Percentiles rank a stretch among this genome's conserved stretches.
Conservation (phyloP, 371 early-diverging fungal species). For the Lichtheimia corymbifera region DNA sequence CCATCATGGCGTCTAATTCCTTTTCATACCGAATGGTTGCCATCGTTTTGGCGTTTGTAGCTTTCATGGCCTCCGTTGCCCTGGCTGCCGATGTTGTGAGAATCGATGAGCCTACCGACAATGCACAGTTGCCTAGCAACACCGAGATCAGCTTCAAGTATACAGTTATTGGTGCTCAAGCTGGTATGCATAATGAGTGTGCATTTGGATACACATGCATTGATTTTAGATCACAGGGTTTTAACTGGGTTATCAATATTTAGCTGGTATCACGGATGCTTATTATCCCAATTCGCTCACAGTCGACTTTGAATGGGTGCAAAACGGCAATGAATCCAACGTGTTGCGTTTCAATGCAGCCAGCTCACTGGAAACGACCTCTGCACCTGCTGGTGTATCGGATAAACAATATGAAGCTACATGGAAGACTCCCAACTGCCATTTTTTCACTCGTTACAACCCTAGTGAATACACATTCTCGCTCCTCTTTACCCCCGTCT, state of each 20-base stretch:
- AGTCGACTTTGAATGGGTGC: conserved; percentile 21
- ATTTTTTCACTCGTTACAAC: conserved; percentile 28
- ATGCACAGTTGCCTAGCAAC: conserved; percentile 19
- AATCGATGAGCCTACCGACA: conserved; percentile 14
- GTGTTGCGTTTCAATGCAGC: conserved; percentile 14
- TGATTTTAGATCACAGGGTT: background rate
- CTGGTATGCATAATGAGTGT: conserved; percentile 13
- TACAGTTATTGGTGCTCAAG: conserved; percentile 26
- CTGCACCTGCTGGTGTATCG: conserved; percentile 21
- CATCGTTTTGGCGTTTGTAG: background rate
- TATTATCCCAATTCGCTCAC: conserved; percentile 19
- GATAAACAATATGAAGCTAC: conserved; percentile 17
- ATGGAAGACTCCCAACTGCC: conserved; percentile 28
- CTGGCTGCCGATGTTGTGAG: conserved; percentile 11
- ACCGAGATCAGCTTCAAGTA: conserved; percentile 16
- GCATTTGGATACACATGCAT: background rate
- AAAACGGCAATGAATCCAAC: conserved; percentile 14
- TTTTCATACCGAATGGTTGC: background rate
- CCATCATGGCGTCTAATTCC: background rate
- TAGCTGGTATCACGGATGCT: conserved; percentile 16
- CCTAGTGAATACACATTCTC: conserved; percentile 18
- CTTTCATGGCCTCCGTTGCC: background rate
- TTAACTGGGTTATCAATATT: background rate
- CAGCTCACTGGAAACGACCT: conserved; percentile 5
- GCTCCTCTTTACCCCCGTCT: conserved; percentile 15